These are phyloP conservation scores for Dichotomopilus funicola DNA, from an alignment of 2,329 filamentous ascomycete species.

Conservation along the genomic window DNA sequence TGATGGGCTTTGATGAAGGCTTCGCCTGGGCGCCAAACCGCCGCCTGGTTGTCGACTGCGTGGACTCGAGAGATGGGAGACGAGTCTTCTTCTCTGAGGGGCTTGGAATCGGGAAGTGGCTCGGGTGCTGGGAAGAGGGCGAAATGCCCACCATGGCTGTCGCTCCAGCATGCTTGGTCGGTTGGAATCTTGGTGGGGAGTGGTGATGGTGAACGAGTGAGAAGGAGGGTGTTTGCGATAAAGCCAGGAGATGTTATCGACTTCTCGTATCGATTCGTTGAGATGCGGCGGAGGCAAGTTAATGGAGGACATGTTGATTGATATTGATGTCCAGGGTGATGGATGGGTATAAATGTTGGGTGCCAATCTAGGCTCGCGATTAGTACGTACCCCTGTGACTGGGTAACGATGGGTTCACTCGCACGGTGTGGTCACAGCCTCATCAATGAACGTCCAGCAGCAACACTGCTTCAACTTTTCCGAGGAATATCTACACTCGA, in stretches of 20 bases:
- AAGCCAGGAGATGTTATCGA: not conserved
- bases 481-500: too few species aligned
- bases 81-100: not conserved
- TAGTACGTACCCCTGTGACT: too few species aligned
- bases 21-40: slow-evolving; percentile 19
- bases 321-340: too few species aligned
- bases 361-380: too few species aligned
- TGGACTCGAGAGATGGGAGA: not conserved
- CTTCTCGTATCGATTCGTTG: not conserved
- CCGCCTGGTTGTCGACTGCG: slow-evolving; percentile 1
- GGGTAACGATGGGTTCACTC: too few species aligned
- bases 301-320: not conserved
- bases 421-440: too few species aligned
- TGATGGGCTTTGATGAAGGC: slow-evolving; percentile 19
- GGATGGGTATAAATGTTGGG: too few species aligned
- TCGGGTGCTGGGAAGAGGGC: not conserved
- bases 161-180: not conserved
- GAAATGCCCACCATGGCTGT: slow-evolving; percentile 1
- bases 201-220: not conserved
- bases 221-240: not conserved
- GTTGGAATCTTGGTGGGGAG: not conserved
- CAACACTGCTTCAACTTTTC: too few species aligned
- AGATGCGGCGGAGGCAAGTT: not conserved
- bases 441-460: too few species aligned
- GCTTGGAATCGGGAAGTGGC: not conserved